Percentiles rank a stretch among this genome's conserved stretches.
Evolutionary conservation across 306 rosid species (phyloP).

Genomic region (Rosa multiflora): DNA sequence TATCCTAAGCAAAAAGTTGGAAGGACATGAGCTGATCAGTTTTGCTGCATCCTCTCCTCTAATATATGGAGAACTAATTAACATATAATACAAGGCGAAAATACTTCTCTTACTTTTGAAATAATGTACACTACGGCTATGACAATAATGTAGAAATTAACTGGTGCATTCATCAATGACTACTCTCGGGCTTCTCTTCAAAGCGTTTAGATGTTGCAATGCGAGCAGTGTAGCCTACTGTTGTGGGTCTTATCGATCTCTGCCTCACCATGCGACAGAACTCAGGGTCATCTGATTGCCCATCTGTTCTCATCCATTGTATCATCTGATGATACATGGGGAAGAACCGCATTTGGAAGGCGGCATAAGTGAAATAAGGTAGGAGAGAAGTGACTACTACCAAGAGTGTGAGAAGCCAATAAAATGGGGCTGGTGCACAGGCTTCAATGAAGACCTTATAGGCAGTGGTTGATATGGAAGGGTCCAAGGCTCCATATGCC

Average conservation of each 20-base stretch:
- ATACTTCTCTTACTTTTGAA: conserved; percentile 24
- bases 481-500: conserved; percentile 79
- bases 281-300: conserved; percentile 74
- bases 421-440: conserved; percentile 77
- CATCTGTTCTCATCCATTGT: conserved; percentile 81
- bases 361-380: conserved; percentile 63
- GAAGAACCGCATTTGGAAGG: conserved; percentile 81
- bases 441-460: conserved; percentile 88
- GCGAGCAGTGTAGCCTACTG: conserved; percentile 92
- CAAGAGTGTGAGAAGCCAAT: conserved; percentile 74
- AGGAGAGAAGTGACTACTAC: conserved; percentile 52
- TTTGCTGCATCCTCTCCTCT: conserved; percentile 14
- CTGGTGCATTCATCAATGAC: conserved; percentile 15
- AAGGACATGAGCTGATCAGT: neutral
- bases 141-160: conserved; percentile 10
- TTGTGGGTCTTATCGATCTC: conserved; percentile 64
- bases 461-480: conserved; percentile 75
- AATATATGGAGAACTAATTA: conserved; percentile 14
- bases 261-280: conserved; percentile 71
- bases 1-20: conserved; percentile 14
- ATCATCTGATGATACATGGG: conserved; percentile 88
- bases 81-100: conserved; percentile 41
- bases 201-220: conserved; percentile 62
- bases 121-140: conserved; percentile 35
- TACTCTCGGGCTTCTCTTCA: conserved; percentile 34